phyloP scores from a whole-genome alignment of 2,329 filamentous ascomycete genomes.

The Aspergillus pseudoglaucus region DNA sequence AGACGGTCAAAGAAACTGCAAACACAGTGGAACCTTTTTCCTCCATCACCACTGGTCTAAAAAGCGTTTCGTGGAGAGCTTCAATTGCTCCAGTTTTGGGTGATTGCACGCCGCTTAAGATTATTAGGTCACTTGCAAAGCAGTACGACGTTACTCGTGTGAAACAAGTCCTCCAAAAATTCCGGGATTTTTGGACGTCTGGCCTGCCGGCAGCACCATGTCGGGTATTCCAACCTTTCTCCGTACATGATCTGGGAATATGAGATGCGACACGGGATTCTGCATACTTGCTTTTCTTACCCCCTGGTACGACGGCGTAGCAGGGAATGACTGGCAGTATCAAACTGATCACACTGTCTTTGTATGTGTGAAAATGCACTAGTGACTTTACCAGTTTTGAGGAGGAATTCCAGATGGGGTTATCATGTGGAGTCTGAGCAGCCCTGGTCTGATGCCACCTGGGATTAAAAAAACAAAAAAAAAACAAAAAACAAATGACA shows the following conservation, averaged over 20 bases:
- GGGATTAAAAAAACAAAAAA: background rate
- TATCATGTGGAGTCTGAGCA: slow-evolving; percentile 5
- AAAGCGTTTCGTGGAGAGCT: slow-evolving; percentile 12
- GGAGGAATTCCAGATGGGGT: slow-evolving; percentile 7
- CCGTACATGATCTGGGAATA: slow-evolving; percentile 11
- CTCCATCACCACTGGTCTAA: slow-evolving; percentile 15
- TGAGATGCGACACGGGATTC: slow-evolving; percentile 23
- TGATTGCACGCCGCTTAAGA: slow-evolving; percentile 18
- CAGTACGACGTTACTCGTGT: slow-evolving; percentile 35
- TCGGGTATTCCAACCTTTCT: slow-evolving; percentile 9
- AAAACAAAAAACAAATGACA: slow-evolving; percentile 2
- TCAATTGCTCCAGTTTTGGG: slow-evolving; percentile 12
- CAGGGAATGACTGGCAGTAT: slow-evolving; percentile 15
- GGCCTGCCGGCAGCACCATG: slow-evolving; percentile 13
- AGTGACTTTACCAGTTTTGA: slow-evolving; percentile 3
- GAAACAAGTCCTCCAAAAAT: slow-evolving; percentile 27
- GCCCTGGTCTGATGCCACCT: slow-evolving; percentile 1
- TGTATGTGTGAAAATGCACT: slow-evolving; percentile 4
- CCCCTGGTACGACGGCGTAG: slow-evolving; percentile 22
- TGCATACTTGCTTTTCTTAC: slow-evolving; percentile 19
- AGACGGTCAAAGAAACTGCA: slow-evolving; percentile 2
- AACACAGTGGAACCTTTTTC: slow-evolving; percentile 2
- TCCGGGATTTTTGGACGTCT: slow-evolving; percentile 19
- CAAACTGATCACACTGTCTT: slow-evolving; percentile 10
- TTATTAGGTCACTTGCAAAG: slow-evolving; percentile 22